Conservation (phyloP, 768 basidiomycete genomes). For the Mycena epipterygia region DNA sequence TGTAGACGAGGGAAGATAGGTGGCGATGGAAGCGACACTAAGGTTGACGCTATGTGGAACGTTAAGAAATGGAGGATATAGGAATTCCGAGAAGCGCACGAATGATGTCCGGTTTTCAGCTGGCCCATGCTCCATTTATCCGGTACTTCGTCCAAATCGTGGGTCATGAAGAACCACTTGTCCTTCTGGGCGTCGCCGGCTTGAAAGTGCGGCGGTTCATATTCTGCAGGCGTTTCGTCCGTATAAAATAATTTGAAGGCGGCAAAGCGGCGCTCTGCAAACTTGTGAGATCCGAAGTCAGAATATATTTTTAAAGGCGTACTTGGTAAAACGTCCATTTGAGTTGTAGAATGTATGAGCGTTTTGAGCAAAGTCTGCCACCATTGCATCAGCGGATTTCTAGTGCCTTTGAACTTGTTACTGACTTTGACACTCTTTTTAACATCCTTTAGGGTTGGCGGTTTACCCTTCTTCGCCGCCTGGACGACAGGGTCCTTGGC, state of each 20-base stretch:
- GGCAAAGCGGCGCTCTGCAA: constrained; percentile 82
- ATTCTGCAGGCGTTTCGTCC: constrained; percentile 82
- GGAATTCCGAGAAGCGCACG: constrained; percentile 55
- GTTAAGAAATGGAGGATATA: constrained; percentile 1
- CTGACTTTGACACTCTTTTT: constrained; percentile 84
- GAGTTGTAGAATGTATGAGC: constrained; percentile 81
- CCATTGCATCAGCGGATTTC: background rate
- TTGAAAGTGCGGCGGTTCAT: constrained; percentile 87
- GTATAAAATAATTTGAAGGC: constrained; percentile 92
- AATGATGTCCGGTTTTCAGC: constrained; percentile 80
- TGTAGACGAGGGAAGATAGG: constrained; percentile 74
- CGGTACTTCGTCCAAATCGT: constrained; percentile 77
- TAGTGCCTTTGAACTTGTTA: background rate
- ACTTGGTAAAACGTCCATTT: constrained; percentile 88
- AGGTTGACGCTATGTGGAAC: constrained; percentile 69
- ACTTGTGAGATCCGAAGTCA: constrained; percentile 12
- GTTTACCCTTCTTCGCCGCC: constrained; percentile 69
- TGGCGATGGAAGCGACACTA: constrained; percentile 79
- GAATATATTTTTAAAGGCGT: constrained; percentile 45
- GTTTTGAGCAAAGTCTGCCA: constrained; percentile 80
- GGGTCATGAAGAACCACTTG: constrained; percentile 87
- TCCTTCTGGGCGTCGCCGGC: constrained; percentile 79
- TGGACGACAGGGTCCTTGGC: constrained; percentile 70
- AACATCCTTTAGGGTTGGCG: constrained; percentile 84
- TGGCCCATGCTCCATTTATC: constrained; percentile 80